Base-by-base conservation (phyloP, 2,329 filamentous ascomycete species). In the Colletotrichum sp. region DNA sequence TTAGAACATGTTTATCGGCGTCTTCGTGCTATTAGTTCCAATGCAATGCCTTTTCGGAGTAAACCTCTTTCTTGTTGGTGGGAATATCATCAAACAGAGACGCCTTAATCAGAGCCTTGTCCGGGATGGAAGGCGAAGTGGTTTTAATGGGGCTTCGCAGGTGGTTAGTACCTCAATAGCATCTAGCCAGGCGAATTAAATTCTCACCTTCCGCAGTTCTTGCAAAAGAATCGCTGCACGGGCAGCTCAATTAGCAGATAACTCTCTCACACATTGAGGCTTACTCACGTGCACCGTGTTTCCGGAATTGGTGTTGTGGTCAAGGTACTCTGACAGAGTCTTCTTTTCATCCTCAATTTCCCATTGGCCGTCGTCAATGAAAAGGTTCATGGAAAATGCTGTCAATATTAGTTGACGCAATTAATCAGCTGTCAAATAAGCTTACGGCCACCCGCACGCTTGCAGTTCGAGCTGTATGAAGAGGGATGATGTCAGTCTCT, bases 71-170 rank as follows among this genome's bases (percentile, higher is more conserved):
- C 44, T 30, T 76, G 6, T 44, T 59, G 2, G 69, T 68, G 0
- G 73, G 73, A 15, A 76, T 76, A 8, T 76, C 74, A 9, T 74
- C 70, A 22, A 76, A 76, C 22, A 76, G 44, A 2, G 74, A 76
- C 8, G 70, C 74, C 36, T 76, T 76, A n/a, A 76, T 65, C 5
- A 76, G 11, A 8, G 32, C 49, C 39, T 74, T 36, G 8, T 27
- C 59, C 1, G 74, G 74, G 6, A 69, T 19, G 8, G 70, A 13
- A 22, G 66, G 62, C 2, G 71, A 16, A 15, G 13, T 27, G 6
- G 44, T 39, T 19, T 74, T 74, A 19, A 76, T 34, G 7, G 74
- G 74, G 25, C 74, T 76, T 16, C 4, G 22, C 29, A 13, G 3
- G 19, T 12, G 13, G 34, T 57, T 6, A 59, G 15, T 15, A 61